Base-by-base conservation (phyloP, 352 stramenopile genomes). In the Plasmopara halstedii region DNA sequence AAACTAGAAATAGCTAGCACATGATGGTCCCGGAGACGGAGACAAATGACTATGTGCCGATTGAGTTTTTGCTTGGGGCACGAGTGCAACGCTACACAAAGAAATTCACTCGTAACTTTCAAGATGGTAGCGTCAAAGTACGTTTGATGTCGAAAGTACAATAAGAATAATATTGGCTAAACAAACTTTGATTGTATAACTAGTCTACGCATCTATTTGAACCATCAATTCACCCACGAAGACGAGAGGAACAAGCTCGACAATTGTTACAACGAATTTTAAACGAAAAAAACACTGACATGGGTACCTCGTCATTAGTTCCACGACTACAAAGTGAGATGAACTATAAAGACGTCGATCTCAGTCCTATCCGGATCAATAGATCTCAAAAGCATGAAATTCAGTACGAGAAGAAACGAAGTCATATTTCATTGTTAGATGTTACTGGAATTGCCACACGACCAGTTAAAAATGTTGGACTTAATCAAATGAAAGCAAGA, bases 21-120 rank as follows among this genome's bases (percentile, higher is more conserved):
- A 34, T 25, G 25, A 65, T 65, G 51, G 52, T 41, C 10, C 45
- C 36, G 9, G 51, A 65, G 45, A 60, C 39, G 14, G 42, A 53
- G 39, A 37, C 49, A 32, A 57, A 71, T 63, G 70, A 81, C 27
- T 53, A 88, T 53, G 67, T 88, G 4, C 77, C 77, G 25, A 60
- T 88, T 13, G 56, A 70, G 26, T 88, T 88, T 49, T 60, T 88
- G 13, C 74, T 86, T 3, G 77, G 77, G 2, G 42, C 58, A 20
- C 62, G 64, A 2, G 64, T 56, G 10, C 73, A 58, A 35, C 41
- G 63, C 15, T 88, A 62, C 27, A 23, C 36, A 15, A 17, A 52
- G 6, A 25, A 29, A 8, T 37, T 46, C 10, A 43, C 6, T 32
- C 2, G 13, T 7, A 47, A 29, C 4, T 7, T 20, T 25, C 44